Evolutionary conservation across 306 rosid species (phyloP).

Genomic region (Lathyrus sativus): DNA sequence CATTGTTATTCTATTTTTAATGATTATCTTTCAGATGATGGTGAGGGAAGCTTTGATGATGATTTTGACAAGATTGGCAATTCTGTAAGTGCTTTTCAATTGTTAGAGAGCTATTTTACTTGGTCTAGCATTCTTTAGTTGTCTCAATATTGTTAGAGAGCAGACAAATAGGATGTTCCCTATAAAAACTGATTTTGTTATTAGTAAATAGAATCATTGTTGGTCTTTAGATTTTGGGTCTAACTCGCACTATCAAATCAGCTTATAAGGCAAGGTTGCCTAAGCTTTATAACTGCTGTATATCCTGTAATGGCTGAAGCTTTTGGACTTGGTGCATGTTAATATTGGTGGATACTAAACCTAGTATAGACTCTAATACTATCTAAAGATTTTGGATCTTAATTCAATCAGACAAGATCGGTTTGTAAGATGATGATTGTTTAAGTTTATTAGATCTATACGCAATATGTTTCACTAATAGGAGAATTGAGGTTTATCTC

Average conservation of each 20-base stretch:
- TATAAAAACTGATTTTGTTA: conserved; percentile 3
- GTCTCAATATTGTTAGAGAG: conserved; percentile 7
- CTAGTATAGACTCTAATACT: not conserved
- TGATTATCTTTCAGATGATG: conserved; percentile 71
- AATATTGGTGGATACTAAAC: not conserved
- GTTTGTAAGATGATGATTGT: not conserved
- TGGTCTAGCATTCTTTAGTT: conserved; percentile 3
- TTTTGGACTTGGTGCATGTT: not conserved
- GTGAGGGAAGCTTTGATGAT: conserved; percentile 82
- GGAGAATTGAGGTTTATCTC: not conserved
- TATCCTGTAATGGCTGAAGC: not conserved
- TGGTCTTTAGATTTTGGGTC: not conserved
- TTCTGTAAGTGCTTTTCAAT: conserved; percentile 62
- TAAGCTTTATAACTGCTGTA: not conserved
- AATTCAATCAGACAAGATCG: not conserved
- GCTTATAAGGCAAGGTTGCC: not conserved
- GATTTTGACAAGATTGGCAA: conserved; percentile 96
- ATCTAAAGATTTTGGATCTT: not conserved
- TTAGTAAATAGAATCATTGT: conserved; percentile 6
- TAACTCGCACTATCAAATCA: not conserved
- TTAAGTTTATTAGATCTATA: not conserved
- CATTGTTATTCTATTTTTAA: conserved; percentile 20
- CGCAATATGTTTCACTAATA: not conserved
- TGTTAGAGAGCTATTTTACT: conserved; percentile 16
- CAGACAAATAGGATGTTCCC: conserved; percentile 7